Base-by-base conservation (phyloP, 345 rosid species). In the Eutrema yunnanense region DNA sequence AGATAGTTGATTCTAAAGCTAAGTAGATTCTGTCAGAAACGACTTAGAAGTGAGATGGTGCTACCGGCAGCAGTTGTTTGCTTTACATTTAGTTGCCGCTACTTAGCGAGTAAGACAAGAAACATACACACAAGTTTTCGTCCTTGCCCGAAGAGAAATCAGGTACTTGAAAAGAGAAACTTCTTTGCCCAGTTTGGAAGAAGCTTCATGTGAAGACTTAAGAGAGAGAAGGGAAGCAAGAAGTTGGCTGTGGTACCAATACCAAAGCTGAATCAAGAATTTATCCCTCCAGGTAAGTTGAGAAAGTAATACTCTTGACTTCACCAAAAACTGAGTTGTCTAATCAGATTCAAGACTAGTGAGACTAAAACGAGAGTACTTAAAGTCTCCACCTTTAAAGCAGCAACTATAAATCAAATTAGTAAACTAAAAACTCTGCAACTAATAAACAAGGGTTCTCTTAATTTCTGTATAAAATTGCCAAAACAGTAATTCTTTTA, bases 271-370 rank as follows among this genome's bases (percentile, higher is more conserved):
- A 36, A 29, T 74, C 78, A 52, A 74, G 55, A 57, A 76, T 80
- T 29, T 82, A 72, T 4, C 67, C 78, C 19, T 81, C 79, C 51
- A 81, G 51, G 73, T 81, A 77, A 30, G 89, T 82, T 68, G 95
- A 88, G 71, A 86, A 77, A 65, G 75, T 78, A 46, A 91, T 77
- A 44, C 83, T 61, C 73, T 85, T 94, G 27, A 88, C 96, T 77
- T 79, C 74, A 16, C 97, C 98, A 67, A 94, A 94, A 38, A 88
- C 83, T 1, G 90, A 71, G 72, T 80, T 82, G 81, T 88, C 76
- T 58, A 27, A 46, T 14, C 8, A 19, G 40, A 47, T 47, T 63
- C 22, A 65, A 32, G 4, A 13, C 59, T 40, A 33, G 30, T 42
- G 30, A 68, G 41, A 56, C n/a, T 19, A 54, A 30, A 67, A 67